Evolutionary conservation across 768 basidiomycete genomes (phyloP).

Genomic region (Mycena venus): DNA sequence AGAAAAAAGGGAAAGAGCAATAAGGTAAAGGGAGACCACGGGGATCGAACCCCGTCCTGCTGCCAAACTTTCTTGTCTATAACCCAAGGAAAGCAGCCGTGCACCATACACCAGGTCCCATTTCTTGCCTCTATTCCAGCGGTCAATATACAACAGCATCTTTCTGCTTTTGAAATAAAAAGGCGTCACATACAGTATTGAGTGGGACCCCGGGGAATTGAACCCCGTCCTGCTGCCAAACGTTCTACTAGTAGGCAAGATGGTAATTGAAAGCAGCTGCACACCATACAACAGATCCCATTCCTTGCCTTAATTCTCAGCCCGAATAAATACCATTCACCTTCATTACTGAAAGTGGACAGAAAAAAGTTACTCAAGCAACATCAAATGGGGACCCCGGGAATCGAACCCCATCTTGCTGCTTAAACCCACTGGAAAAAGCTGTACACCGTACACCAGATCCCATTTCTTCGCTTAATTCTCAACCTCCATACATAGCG

Average conservation of each 20-base stretch:
- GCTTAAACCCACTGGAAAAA: not conserved
- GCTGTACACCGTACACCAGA: slow-evolving; percentile 10
- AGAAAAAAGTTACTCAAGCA: too few relatives aligned
- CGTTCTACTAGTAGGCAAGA: too few relatives aligned
- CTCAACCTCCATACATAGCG: not conserved
- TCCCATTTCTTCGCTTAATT: too few relatives aligned
- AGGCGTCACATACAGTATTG: too few relatives aligned
- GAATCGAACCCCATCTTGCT: slow-evolving; percentile 12
- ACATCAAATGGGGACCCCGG: not conserved
- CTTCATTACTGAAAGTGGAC: too few relatives aligned
- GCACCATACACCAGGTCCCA: slow-evolving; percentile 9
- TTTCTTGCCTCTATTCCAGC: not conserved
- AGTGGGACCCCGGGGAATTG: not conserved
- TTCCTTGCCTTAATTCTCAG: not conserved
- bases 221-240: not conserved
- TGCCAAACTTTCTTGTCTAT: too few relatives aligned
- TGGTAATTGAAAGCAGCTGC: not conserved
- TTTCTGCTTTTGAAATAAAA: too few relatives aligned
- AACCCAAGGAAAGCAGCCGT: not conserved
- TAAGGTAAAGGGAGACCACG: too few relatives aligned
- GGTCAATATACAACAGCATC: too few relatives aligned
- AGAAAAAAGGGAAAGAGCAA: not conserved
- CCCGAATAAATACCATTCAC: too few relatives aligned
- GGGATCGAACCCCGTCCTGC: too few relatives aligned
- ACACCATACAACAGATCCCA: slow-evolving; percentile 5